Evolutionary conservation across 2,329 filamentous ascomycete genomes (phyloP).

Genomic region (Hypoxylon sp.): DNA sequence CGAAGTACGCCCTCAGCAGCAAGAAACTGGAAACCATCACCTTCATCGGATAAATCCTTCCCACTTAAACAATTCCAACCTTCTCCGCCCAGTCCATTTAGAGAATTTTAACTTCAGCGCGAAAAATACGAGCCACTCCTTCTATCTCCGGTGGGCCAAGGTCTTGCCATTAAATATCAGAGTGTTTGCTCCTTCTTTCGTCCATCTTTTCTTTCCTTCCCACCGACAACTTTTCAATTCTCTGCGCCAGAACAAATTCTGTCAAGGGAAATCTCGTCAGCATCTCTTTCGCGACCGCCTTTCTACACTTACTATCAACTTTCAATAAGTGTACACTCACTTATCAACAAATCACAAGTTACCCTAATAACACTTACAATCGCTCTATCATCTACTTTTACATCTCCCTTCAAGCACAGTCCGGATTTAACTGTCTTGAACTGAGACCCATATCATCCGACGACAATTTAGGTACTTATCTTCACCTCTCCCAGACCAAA

Average conservation of each 20-base stretch:
- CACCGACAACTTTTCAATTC: neutral
- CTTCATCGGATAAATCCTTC: neutral
- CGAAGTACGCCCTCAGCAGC: neutral
- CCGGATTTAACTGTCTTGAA: neutral
- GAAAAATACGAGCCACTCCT: neutral
- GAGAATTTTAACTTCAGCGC: neutral
- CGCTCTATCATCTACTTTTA: neutral
- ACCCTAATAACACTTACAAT: slow-evolving; percentile 5
- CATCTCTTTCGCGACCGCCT: neutral
- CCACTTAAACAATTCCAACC: neutral
- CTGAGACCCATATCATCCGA: slow-evolving; percentile 5
- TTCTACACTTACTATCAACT: neutral
- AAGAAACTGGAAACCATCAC: neutral
- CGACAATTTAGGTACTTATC: neutral
- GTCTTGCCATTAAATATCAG: neutral
- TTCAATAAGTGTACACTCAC: neutral
- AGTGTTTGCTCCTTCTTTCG: neutral
- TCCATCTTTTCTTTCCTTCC: neutral
- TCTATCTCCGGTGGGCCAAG: neutral
- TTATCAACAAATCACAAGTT: neutral
- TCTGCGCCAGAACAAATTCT: neutral
- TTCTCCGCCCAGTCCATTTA: neutral
- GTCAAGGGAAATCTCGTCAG: neutral
- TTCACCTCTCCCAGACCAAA: neutral
- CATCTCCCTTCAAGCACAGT: neutral